phyloP scores from a whole-genome alignment of 495 filamentous ascomycete species.

The Geopyxis carbonaria region DNA sequence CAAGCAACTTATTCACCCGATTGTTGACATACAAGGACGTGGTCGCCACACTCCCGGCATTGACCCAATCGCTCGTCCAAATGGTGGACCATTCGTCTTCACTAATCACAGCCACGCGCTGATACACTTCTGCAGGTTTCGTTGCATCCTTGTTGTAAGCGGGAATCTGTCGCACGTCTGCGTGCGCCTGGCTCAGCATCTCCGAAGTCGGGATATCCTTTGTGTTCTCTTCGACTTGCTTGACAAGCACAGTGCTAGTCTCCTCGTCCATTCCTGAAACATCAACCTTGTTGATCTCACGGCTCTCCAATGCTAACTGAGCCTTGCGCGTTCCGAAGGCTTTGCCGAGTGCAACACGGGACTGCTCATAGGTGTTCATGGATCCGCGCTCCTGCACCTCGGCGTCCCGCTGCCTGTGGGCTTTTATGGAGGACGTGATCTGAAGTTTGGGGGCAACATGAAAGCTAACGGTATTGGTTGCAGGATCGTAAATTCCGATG shows the following conservation, averaged over 20 bases:
- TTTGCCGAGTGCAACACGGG: slow-evolving; percentile 47
- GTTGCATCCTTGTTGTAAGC: slow-evolving; percentile 52
- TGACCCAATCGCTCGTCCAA: slow-evolving; percentile 23
- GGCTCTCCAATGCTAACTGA: slow-evolving; percentile 45
- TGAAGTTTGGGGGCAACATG: slow-evolving; percentile 52
- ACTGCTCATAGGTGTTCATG: slow-evolving; percentile 11
- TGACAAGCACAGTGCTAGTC: slow-evolving; percentile 20
- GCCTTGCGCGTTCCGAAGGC: slow-evolving; percentile 91
- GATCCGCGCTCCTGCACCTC: slow-evolving; percentile 27
- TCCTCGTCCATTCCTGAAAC: slow-evolving; percentile 14
- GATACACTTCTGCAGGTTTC: slow-evolving; percentile 68
- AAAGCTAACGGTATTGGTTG: slow-evolving; percentile 52
- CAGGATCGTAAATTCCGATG: slow-evolving; percentile 66
- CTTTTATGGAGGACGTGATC: slow-evolving; percentile 45
- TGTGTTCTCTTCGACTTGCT: slow-evolving; percentile 33
- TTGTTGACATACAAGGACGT: slow-evolving; percentile 16
- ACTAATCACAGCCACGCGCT: slow-evolving; percentile 49
- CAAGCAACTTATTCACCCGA: slow-evolving; percentile 10
- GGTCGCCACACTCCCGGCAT: slow-evolving; percentile 3
- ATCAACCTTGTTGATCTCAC: slow-evolving; percentile 22
- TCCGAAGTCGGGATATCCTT: slow-evolving; percentile 40
- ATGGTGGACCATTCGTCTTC: slow-evolving; percentile 31
- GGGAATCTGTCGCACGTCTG: slow-evolving; percentile 61
- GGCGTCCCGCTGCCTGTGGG: slow-evolving; percentile 31
- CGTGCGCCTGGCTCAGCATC: slow-evolving; percentile 47